Conservation (phyloP, 2,329 filamentous ascomycete genomes). For the Aphanocladium album region DNA sequence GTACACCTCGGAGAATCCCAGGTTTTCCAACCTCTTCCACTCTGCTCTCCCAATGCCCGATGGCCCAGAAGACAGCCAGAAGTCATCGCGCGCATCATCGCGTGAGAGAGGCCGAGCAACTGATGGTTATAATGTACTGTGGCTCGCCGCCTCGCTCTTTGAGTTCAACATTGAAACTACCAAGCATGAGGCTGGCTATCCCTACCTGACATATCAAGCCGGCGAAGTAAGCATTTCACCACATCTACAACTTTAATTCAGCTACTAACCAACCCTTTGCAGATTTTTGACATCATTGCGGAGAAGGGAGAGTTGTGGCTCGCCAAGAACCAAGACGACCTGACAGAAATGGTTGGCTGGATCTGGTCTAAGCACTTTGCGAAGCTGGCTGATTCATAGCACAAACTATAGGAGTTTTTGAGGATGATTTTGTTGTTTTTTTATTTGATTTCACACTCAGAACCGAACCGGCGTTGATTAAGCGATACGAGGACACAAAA, state of each 20-base stretch:
- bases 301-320: slow-evolving; percentile 98
- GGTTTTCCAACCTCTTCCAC: slow-evolving; percentile 75
- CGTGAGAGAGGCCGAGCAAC: slow-evolving; percentile 49
- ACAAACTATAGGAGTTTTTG: background rate
- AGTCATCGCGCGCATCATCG: slow-evolving; percentile 55
- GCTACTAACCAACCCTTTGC: background rate
- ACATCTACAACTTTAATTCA: slow-evolving; percentile 10
- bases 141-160: slow-evolving; percentile 88
- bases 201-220: slow-evolving; percentile 90
- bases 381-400: slow-evolving; percentile 50
- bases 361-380: slow-evolving; percentile 99
- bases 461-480: background rate
- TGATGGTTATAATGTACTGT: slow-evolving; percentile 68
- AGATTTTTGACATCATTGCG: slow-evolving; percentile 87
- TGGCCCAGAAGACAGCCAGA: slow-evolving; percentile 46
- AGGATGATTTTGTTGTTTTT: background rate
- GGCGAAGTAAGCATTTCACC: slow-evolving; percentile 61
- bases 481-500: background rate
- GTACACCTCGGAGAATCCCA: slow-evolving; percentile 48
- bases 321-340: slow-evolving; percentile 93
- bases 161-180: slow-evolving; percentile 96
- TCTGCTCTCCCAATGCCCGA: slow-evolving; percentile 81
- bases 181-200: slow-evolving; percentile 88
- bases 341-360: slow-evolving; percentile 76
- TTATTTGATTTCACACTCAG: background rate